Evolutionary conservation across 495 filamentous ascomycete genomes (phyloP), one percentile per base, ranked within the genome.

Genomic region (Staphylotrichum longicolle): DNA sequence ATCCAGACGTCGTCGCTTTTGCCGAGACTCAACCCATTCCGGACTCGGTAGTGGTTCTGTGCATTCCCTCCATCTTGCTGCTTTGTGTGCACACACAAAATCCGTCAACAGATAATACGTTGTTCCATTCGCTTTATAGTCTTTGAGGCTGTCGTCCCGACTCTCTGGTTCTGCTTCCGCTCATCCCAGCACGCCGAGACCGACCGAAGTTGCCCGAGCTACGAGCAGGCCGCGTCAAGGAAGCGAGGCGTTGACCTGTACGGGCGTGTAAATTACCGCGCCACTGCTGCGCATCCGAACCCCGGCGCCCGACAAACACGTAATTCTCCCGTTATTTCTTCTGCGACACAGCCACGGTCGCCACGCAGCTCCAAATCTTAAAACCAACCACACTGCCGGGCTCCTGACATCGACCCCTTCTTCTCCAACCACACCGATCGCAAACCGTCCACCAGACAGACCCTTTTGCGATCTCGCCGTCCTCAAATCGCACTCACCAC

Each of bases 321-420:
- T 46, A 45, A 27, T 27, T 27, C 20, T 27, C 20, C 40, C 20
- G 12, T 27, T 27, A 12, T 54, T 9, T 41, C 32, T 20, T 49
- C 46, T 20, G 40, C 27, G 14, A 47, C 54, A 46, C 54, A 57
- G 54, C 54, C 54, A 57, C 54, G 7, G n/a, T 57, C 32, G 54
- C 42, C 54, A 57, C 54, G 30, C 54, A 46, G 30, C 30, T 5
- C 30, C 20, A 55, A 44, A 52, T 20, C n/a, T 39, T 39, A 53
- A 53, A 27, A 14, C 35, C 35, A 41, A 54, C n/a, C 20, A 27
- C 20, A 27, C 20, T 27, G 20, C 20, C 20, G 20, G 20, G 20
- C 20, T 27, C 20, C 1, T 27, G 20, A 27, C 20, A 27, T 27
- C 20, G 20, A 27, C 20, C 51, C 32, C 20, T 45, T 34, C 40